Evolutionary conservation across 306 rosid genomes (phyloP).

Genomic region (Quercus agrifolia): DNA sequence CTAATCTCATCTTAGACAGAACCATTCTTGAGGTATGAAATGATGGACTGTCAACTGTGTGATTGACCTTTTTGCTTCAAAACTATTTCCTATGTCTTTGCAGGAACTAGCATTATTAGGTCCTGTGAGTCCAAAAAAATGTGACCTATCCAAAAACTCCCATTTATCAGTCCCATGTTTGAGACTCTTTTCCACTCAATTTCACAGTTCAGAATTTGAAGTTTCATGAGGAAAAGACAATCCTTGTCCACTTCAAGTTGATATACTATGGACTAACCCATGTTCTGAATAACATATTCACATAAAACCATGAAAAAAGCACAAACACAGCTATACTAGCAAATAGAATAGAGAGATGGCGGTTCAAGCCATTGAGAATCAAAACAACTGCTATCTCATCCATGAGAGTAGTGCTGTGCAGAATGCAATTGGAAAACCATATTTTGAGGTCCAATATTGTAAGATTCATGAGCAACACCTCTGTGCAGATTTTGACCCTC

Average conservation of each 20-base stretch:
- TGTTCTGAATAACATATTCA: slow-evolving; percentile 53
- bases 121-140: too few species aligned
- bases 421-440: slow-evolving; percentile 70
- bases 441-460: slow-evolving; percentile 52
- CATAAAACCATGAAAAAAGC: slow-evolving; percentile 38
- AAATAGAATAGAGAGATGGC: slow-evolving; percentile 32
- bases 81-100: not conserved
- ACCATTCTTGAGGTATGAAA: slow-evolving; percentile 14
- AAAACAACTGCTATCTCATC: slow-evolving; percentile 30
- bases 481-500: slow-evolving; percentile 49
- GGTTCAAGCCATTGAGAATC: slow-evolving; percentile 31
- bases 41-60: not conserved
- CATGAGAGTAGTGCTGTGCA: slow-evolving; percentile 46
- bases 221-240: slow-evolving; percentile 21
- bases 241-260: slow-evolving; percentile 31
- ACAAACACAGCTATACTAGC: slow-evolving; percentile 33
- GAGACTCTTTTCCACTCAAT: slow-evolving; percentile 22
- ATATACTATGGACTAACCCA: slow-evolving; percentile 29
- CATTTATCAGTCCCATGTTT: not conserved
- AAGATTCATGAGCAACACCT: slow-evolving; percentile 44
- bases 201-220: slow-evolving; percentile 19
- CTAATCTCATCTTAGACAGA: not conserved
- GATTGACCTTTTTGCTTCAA: not conserved
- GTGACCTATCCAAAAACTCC: too few species aligned
- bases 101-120: not conserved